Evolutionary conservation across 768 basidiomycete genomes (phyloP), one percentile per base, ranked within the genome.

Genomic region (Kwoniella sp.): DNA sequence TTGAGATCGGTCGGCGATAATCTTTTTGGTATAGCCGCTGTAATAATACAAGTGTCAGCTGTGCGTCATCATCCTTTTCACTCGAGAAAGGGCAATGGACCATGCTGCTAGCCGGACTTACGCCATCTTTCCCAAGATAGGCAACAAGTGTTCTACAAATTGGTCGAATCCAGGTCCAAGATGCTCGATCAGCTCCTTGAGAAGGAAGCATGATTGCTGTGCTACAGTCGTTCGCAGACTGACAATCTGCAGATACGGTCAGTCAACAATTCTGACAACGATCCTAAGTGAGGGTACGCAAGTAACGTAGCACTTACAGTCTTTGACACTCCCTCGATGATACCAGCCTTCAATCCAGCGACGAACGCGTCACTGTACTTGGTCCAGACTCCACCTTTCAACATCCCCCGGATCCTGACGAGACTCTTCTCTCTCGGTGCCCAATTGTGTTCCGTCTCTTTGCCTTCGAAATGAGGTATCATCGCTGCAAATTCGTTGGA

Each of bases 391-490:
- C 90, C 90, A 26, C 92, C 92, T 74, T 88, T 89, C 60, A 97
- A 81, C 90, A 96, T 92, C 19, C 93, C 90, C 48, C 93, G 86
- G 8, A 97, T 88, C 19, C 87, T 85, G 47, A 86, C 83, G 65
- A 94, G 84, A 10, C 89, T 84, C 68, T 84, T 85, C 66, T 99
- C 95, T 63, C 95, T 85, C 27, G 83, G 82, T 47, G 85, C 83
- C 95, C 95, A 99, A 71, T 99, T 99, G 67, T 94, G 91, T 77
- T 99, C 95, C 0, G 90, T 90, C 81, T 99, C 95, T 81, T 86
- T 95, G n/a, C 95, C 96, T 89, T 91, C 90, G 72, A 96, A 98
- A 30, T 84, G 81, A 57, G 89, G 88, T 21, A 84, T 77, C 89
- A 97, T 93, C 10, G 81, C 81, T 5, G 85, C 82, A 76, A 97